A percentile compares a stretch with the other conserved stretches of the same genome.
phyloP scores from a whole-genome alignment of 805 yeast species.

The Metschnikowia shivogae region DNA sequence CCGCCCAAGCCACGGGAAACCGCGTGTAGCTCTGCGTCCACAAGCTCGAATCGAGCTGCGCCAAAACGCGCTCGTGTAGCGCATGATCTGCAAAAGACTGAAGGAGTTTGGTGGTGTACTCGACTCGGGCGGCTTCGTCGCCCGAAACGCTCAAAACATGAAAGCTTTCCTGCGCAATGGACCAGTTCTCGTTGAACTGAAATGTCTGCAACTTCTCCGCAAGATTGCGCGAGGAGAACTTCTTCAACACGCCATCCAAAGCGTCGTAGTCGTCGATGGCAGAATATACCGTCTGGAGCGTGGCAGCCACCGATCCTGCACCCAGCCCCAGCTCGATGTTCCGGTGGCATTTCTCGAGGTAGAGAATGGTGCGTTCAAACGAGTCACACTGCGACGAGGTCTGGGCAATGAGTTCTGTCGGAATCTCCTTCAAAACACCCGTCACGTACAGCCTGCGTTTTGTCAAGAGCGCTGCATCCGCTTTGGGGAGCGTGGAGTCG shows the following conservation, averaged over 20 bases:
- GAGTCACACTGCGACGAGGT: slow-evolving; percentile 81
- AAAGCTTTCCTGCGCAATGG: slow-evolving; percentile 80
- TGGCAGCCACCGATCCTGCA: slow-evolving; percentile 27
- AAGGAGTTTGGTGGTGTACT: slow-evolving; percentile 52
- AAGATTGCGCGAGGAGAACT: slow-evolving; percentile 63
- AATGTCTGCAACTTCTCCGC: slow-evolving; percentile 76
- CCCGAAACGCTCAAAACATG: slow-evolving; percentile 52
- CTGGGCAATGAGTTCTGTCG: slow-evolving; percentile 67
- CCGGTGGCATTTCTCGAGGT: slow-evolving; percentile 73
- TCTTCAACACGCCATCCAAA: slow-evolving; percentile 76
- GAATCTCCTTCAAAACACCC: slow-evolving; percentile 49
- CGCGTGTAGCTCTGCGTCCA: slow-evolving; percentile 16
- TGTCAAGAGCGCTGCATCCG: slow-evolving; percentile 20
- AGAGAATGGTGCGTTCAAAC: slow-evolving; percentile 81
- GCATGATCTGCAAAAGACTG: slow-evolving; percentile 75
- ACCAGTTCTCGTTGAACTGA: slow-evolving; percentile 84
- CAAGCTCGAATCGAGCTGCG: slow-evolving; percentile 41
- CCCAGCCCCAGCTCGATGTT: slow-evolving; percentile 6
- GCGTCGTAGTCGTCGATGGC: slow-evolving; percentile 87
- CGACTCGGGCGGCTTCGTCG: slow-evolving; percentile 25
- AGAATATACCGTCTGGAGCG: slow-evolving; percentile 78
- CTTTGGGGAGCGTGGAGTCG: slow-evolving; percentile 18
- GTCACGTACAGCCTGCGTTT: slow-evolving; percentile 35
- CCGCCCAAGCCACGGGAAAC: slow-evolving; percentile 54
- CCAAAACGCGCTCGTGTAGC: slow-evolving; percentile 60